Evolutionary conservation across 2,329 filamentous ascomycete genomes (phyloP).

Genomic region (Penicillium brevicompactum): DNA sequence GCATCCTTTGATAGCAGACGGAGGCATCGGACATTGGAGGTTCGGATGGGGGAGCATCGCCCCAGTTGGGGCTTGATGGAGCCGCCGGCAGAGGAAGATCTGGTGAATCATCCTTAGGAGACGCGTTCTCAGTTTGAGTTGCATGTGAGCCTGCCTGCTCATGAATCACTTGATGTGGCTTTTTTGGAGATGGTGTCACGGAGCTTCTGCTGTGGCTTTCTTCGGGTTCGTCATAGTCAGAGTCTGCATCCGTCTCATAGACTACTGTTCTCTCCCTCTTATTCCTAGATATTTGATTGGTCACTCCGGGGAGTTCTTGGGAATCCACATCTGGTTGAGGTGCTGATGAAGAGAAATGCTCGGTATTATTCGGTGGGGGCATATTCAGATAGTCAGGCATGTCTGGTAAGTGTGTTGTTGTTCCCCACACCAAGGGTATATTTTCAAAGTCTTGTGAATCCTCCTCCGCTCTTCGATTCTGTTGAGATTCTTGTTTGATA

Average conservation of each 20-base stretch:
- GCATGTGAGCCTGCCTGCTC: background rate
- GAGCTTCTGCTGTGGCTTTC: constrained; percentile 16
- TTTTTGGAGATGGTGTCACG: constrained; percentile 9
- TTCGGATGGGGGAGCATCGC: constrained; percentile 30
- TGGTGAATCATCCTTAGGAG: constrained; percentile 31
- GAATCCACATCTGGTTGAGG: constrained; percentile 4
- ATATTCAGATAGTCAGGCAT: background rate
- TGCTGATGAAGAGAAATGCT: constrained; percentile 1
- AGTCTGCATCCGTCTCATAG: constrained; percentile 47
- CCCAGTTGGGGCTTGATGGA: constrained; percentile 24
- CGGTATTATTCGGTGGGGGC: background rate
- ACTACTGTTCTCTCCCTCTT: constrained; percentile 35
- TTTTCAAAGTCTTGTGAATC: constrained; percentile 6
- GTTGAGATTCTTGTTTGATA: constrained; percentile 26
- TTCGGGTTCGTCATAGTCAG: constrained; percentile 35
- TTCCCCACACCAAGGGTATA: constrained; percentile 1
- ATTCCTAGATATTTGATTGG: background rate
- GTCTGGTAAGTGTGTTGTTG: constrained; percentile 1
- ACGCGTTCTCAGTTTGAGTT: constrained; percentile 12
- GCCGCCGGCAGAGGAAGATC: constrained; percentile 33
- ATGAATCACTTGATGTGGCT: background rate
- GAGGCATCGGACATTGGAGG: constrained; percentile 37
- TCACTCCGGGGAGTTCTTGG: background rate
- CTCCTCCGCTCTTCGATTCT: background rate
- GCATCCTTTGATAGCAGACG: constrained; percentile 39